Evolutionary conservation across 306 rosid genomes (phyloP).

Genomic region (Cucumis hystrix): DNA sequence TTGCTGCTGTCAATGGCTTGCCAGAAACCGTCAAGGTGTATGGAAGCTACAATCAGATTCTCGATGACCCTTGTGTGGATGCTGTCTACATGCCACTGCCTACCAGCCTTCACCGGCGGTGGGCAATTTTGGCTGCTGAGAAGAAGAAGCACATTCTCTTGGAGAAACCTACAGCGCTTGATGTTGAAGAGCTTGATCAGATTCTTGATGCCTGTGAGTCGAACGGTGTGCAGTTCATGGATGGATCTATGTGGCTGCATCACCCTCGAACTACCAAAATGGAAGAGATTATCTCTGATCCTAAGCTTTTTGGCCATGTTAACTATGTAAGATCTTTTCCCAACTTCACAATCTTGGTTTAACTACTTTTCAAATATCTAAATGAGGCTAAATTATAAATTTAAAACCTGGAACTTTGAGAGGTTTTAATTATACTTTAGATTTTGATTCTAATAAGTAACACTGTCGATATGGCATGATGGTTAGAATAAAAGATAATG

Average conservation of each 20-base stretch:
- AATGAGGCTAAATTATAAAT: neutral
- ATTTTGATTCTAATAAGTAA: neutral
- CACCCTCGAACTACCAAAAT: conserved; percentile 60
- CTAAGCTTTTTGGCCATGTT: conserved; percentile 23
- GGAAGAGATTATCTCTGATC: conserved; percentile 30
- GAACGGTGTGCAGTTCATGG: conserved; percentile 78
- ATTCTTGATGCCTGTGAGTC: conserved; percentile 51
- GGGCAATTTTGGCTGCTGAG: conserved; percentile 56
- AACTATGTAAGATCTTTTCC: conserved; percentile 27
- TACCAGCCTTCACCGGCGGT: conserved; percentile 46
- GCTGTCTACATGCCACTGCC: conserved; percentile 71
- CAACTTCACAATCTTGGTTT: neutral
- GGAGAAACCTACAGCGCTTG: conserved; percentile 65
- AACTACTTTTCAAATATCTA: neutral
- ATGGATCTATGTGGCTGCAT: conserved; percentile 77
- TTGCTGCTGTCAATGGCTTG: conserved; percentile 29
- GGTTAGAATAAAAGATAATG: neutral
- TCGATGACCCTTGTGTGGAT: conserved; percentile 56
- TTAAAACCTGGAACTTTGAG: neutral
- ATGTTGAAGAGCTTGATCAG: conserved; percentile 42
- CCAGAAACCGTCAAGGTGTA: conserved; percentile 24
- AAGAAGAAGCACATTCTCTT: conserved; percentile 64
- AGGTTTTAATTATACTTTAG: neutral
- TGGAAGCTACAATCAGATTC: conserved; percentile 49
- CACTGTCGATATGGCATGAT: neutral